Evolutionary conservation across 306 rosid species (phyloP), one percentile per base, ranked within the genome.

Genomic region (Elaeagnus macrophylla): DNA sequence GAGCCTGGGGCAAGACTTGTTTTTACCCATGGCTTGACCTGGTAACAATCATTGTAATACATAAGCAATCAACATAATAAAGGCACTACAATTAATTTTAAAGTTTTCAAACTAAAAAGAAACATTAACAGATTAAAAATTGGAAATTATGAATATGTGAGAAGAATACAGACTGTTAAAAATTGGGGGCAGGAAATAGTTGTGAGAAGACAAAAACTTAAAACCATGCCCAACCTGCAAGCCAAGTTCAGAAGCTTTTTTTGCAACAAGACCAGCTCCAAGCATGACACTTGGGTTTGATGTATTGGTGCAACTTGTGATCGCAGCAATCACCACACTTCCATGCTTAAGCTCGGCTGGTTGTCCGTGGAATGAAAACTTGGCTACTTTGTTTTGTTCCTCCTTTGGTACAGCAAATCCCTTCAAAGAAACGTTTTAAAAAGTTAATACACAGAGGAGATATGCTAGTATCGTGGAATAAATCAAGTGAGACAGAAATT

Each of bases 1-100:
- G 97, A 89, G 18, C 97, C 97, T 0, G 97, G 97, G 19, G 95
- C 97, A 79, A 89, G 97, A 81, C 97, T 89, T 56, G 97, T 89
- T 77, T 89, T 89, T 25, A 89, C 88, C 97, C 97, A 85, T 56
- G 97, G 97, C 66, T 85, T 85, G 69, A 89, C 95, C 97, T 89
- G 78, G 9, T 25, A 25, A 5, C 32, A 3, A 25, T 25, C 32
- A 25, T 25, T 5, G 4, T 25, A 25, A 25, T 5, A 25, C 32
- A 5, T 25, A 25, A 1, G 32, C 32, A 25, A 25, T 25, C 2
- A 25, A 25, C 32, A 25, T 25, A 5, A 25, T 25, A 25, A 25
- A 25, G 32, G 32, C 32, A 25, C 4, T 25, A 25, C 4, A 25
- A 5, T 25, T 3, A 25, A 25, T 25, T 25, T 25, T 25, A 25